Evolutionary conservation across 2,329 filamentous ascomycete species (phyloP).

Genomic region (Colletotrichum lentis): DNA sequence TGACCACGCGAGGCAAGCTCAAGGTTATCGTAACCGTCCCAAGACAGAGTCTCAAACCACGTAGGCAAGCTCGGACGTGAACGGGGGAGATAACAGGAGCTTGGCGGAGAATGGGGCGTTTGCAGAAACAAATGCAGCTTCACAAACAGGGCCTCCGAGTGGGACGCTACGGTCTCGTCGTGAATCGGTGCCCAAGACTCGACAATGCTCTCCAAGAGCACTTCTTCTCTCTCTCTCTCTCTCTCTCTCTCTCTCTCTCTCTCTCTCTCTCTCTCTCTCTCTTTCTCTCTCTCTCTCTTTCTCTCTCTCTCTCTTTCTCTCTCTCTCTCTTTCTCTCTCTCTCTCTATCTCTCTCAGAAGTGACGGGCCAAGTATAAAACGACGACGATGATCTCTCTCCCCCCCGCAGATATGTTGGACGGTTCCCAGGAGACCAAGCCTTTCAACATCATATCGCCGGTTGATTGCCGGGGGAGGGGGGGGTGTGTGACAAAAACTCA

Average conservation of each 20-base stretch:
- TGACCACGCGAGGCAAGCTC: background rate
- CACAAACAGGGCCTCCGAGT: background rate
- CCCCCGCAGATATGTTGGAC: background rate
- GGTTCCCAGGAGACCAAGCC: background rate
- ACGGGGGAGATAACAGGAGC: background rate
- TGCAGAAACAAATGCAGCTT: background rate
- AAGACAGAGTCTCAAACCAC: background rate
- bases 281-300: too few species aligned
- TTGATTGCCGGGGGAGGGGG: constrained; percentile 1
- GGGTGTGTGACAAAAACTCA: constrained; percentile 1
- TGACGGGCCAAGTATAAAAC: background rate
- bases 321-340: too few species aligned
- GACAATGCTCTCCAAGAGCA: background rate
- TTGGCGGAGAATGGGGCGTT: background rate
- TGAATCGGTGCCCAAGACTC: background rate
- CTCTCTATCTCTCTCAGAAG: too few species aligned
- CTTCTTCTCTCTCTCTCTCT: too few species aligned
- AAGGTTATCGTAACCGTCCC: background rate
- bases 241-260: too few species aligned
- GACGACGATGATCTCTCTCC: background rate
- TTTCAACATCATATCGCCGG: constrained; percentile 6
- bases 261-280: too few species aligned
- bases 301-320: too few species aligned
- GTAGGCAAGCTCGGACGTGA: background rate
- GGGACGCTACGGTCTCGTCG: background rate